Evolutionary conservation across 2,329 filamentous ascomycete species (phyloP).

Genomic region (Botrytis pseudocinerea): DNA sequence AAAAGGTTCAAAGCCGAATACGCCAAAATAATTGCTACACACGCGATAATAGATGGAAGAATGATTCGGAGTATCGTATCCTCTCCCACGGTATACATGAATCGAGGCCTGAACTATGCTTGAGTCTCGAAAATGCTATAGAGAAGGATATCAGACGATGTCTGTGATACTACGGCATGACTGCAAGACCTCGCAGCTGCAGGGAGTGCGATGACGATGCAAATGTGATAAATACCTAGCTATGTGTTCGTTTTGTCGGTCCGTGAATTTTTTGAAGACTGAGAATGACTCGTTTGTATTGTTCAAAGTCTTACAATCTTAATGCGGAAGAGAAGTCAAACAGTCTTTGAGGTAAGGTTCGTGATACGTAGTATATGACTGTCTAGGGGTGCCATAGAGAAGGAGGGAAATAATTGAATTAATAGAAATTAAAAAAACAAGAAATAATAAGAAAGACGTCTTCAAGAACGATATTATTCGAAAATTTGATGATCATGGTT

Average conservation of each 20-base stretch:
- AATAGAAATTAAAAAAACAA: neutral
- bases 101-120: neutral
- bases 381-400: constrained; percentile 14
- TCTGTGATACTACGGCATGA: constrained; percentile 10
- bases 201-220: constrained; percentile 18
- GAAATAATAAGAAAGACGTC: no score
- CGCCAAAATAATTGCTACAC: constrained; percentile 20
- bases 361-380: constrained; percentile 16
- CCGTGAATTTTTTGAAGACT: neutral
- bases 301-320: constrained; percentile 7
- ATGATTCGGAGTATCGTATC: constrained; percentile 22
- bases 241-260: neutral
- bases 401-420: neutral
- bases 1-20: constrained; percentile 22
- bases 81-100: constrained; percentile 21
- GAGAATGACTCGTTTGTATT: constrained; percentile 6
- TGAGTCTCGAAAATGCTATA: constrained; percentile 7
- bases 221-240: constrained; percentile 8
- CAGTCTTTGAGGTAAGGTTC: constrained; percentile 14
- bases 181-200: constrained; percentile 1
- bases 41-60: constrained; percentile 19
- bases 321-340: neutral
- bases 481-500: constrained; percentile 4
- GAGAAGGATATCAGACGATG: neutral
- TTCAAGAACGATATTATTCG: neutral